Evolutionary conservation across 1,284 basidiomycete genomes (phyloP).

Genomic region (Papiliotrema fonsecae): DNA sequence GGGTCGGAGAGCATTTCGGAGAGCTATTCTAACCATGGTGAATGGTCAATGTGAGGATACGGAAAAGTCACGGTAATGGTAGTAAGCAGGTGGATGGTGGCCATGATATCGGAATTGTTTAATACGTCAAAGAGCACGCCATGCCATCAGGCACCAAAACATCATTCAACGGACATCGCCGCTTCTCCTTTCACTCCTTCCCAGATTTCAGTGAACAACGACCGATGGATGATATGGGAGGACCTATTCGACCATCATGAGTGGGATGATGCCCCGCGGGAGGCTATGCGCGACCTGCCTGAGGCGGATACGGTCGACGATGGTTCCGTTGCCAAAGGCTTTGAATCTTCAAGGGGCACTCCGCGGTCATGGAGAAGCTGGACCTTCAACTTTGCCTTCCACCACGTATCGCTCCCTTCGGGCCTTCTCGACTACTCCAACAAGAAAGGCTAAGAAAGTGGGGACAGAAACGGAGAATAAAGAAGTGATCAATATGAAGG

Average conservation of each 20-base stretch:
- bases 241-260: not conserved
- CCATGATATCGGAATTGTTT: not conserved
- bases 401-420: not conserved
- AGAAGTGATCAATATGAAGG: slow-evolving; percentile 54
- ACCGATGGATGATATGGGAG: too few relatives aligned
- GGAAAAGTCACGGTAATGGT: not conserved
- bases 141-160: too few relatives aligned
- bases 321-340: not conserved
- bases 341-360: too few relatives aligned
- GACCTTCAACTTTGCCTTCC: too few relatives aligned
- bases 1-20: slow-evolving; percentile 15
- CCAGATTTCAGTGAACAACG: too few relatives aligned
- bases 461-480: not conserved
- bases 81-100: not conserved
- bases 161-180: too few relatives aligned
- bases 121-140: not conserved
- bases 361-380: too few relatives aligned
- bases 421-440: not conserved
- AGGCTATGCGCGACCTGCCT: slow-evolving; percentile 10
- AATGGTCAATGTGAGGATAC: not conserved
- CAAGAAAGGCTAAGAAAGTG: slow-evolving; percentile 9
- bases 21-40: too few relatives aligned
- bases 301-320: not conserved
- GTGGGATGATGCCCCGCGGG: not conserved
- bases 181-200: too few relatives aligned